phyloP scores from a whole-genome alignment of 352 stramenopile species.

The Globisporangium okanoganense region DNA sequence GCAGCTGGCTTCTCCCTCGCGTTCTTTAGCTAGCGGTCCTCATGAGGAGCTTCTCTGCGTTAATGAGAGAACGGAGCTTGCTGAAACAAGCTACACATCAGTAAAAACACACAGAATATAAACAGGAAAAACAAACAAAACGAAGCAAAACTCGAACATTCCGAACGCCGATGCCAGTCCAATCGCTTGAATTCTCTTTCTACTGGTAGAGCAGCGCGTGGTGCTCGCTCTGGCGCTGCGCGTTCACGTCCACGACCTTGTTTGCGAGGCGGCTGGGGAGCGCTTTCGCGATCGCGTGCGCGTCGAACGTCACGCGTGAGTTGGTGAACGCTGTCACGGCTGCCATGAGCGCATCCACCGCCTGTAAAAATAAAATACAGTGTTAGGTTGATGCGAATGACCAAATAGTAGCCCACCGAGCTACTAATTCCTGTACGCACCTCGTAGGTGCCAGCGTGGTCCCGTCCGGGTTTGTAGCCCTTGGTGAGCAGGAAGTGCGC shows the following conservation, averaged over 20 bases:
- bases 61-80: not conserved
- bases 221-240: conserved; percentile 22
- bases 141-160: conserved; percentile 3
- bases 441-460: conserved; percentile 46
- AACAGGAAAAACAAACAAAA: conserved; percentile 3
- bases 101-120: not conserved
- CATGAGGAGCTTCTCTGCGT: not conserved
- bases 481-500: conserved; percentile 59
- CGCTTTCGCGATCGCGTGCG: conserved; percentile 24
- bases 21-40: not conserved
- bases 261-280: conserved; percentile 29
- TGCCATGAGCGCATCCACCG: conserved; percentile 30
- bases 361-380: conserved; percentile 14
- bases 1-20: not conserved
- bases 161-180: too few species aligned
- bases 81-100: not conserved
- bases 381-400: too few species aligned
- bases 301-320: conserved; percentile 30
- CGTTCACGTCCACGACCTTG: conserved; percentile 17
- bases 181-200: not conserved
- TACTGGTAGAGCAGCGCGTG: conserved; percentile 51
- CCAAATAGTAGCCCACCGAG: too few species aligned
- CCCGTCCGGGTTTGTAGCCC: conserved; percentile 55
- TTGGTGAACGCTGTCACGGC: conserved; percentile 34
- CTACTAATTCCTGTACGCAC: too few species aligned